phyloP scores from a whole-genome alignment of 306 rosid genomes.

The Sindora glabra region DNA sequence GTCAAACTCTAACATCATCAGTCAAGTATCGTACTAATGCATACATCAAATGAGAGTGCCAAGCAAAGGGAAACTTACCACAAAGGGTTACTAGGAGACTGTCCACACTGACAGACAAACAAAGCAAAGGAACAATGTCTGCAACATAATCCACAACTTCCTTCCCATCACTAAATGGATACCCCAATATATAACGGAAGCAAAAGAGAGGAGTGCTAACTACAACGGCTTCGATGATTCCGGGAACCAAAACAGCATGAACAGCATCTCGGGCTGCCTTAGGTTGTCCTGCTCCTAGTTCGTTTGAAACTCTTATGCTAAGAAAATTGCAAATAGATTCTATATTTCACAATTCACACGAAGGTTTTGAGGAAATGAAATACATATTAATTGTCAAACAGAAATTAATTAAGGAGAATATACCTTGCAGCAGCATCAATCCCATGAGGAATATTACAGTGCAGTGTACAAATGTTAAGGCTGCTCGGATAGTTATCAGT shows the following conservation, averaged over 20 bases:
- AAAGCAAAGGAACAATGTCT: conserved; percentile 28
- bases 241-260: conserved; percentile 15
- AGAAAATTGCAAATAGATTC: not conserved
- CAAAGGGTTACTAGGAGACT: conserved; percentile 24
- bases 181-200: conserved; percentile 24
- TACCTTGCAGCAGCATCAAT: conserved; percentile 40
- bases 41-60: not conserved
- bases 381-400: not conserved
- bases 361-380: no score
- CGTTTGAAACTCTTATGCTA: conserved; percentile 45
- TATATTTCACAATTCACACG: no score
- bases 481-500: conserved; percentile 3
- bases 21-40: not conserved
- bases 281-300: conserved; percentile 38
- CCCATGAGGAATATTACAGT: conserved; percentile 27
- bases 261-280: conserved; percentile 27
- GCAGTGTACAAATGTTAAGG: conserved; percentile 22
- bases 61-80: conserved; percentile 12
- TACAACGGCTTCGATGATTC: conserved; percentile 11
- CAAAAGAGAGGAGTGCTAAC: conserved; percentile 24
- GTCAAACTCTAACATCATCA: no score
- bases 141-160: conserved; percentile 28
- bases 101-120: conserved; percentile 29
- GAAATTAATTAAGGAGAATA: not conserved
- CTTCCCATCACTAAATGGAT: conserved; percentile 33